A percentile compares a stretch with the other conserved stretches of the same genome.
These are phyloP conservation scores for Trametes coccinea DNA, from an alignment of 768 basidiomycete genomes.

Conservation along the genomic window DNA sequence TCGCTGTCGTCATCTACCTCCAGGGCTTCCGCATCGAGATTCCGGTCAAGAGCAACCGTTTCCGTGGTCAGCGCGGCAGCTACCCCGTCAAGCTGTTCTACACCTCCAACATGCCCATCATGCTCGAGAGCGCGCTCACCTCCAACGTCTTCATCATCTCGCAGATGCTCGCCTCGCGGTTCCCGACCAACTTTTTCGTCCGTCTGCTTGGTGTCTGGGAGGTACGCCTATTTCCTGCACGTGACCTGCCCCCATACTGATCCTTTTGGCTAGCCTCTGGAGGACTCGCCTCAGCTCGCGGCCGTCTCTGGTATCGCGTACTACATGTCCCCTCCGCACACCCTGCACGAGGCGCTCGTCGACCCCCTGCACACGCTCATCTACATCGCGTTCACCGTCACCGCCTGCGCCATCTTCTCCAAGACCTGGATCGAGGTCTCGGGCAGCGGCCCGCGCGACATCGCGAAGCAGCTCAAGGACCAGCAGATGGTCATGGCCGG, in stretches of 20 bases:
- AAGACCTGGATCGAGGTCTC: constrained; percentile 99
- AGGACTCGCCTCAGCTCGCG: constrained; percentile 89
- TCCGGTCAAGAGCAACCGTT: constrained; percentile 94
- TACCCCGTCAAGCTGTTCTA: constrained; percentile 99
- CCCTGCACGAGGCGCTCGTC: constrained; percentile 78
- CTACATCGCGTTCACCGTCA: constrained; percentile 90
- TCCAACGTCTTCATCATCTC: constrained; percentile 94
- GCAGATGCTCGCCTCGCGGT: constrained; percentile 91
- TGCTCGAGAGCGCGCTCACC: constrained; percentile 93
- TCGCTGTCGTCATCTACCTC: constrained; percentile 94
- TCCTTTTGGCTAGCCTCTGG: constrained; percentile 66
- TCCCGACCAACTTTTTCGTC: constrained; percentile 90
- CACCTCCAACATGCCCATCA: constrained; percentile 99
- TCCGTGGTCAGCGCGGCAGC: constrained; percentile 92
- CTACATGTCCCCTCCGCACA: constrained; percentile 98
- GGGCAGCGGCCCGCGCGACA: constrained; percentile 91
- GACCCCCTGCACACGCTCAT: constrained; percentile 93
- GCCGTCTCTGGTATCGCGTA: constrained; percentile 92
- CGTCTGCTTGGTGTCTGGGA: constrained; percentile 96
- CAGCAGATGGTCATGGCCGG: constrained; percentile 92
- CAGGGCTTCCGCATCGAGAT: constrained; percentile 99
- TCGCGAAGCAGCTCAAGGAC: constrained; percentile 98
- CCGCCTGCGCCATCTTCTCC: constrained; percentile 95
- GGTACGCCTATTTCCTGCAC: constrained; percentile 46
- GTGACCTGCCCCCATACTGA: background rate